Evolutionary conservation across 345 rosid genomes (phyloP), one percentile per base, ranked within the genome.

Genomic region (Luvunga scandens): DNA sequence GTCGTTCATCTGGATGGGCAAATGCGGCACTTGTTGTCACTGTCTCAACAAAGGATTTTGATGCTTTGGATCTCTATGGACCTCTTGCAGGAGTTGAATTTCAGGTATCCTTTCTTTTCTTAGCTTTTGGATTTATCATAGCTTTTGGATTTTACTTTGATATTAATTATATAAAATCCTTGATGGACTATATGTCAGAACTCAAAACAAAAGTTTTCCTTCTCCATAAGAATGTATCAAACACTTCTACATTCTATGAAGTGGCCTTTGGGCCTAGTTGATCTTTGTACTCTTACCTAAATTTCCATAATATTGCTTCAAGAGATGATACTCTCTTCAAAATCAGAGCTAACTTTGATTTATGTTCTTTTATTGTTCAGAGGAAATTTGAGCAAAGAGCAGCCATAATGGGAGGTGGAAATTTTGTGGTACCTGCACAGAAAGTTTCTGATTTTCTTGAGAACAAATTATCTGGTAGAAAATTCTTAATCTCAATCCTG

Each of bases 1-100:
- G 93, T 14, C 96, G 97, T 78, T 86, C 98, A 79, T 95, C 99
- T 63, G 93, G 86, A 72, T 95, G 98, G 98, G 99, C 98, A 64
- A 95, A 93, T 87, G 97, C 99, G 82, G 98, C 97, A 69, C 88
- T 95, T 39, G 97, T 87, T 42, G 95, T 90, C 80, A 86, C 91
- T 27, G 95, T 93, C 69, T 93, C 99, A 48, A 62, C 83, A 33
- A 78, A 75, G 79, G 98, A 95, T 87, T 89, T 95, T 82, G 86
- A 90, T 75, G 79, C 85, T 77, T 85, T 91, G 63, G 83, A 87
- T 83, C 88, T 92, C 74, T 85, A 61, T 69, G 98, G 98, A 69
- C 97, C 98, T 59, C 94, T 96, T 85, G 94, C 99, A 27, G 98
- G 97, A 34, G 87, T 96, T 69, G 91, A 90, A 77, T 96, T 91